These are phyloP conservation scores for Phytomonas francai DNA, from an alignment of 208 protist species.

Conservation along the genomic window DNA sequence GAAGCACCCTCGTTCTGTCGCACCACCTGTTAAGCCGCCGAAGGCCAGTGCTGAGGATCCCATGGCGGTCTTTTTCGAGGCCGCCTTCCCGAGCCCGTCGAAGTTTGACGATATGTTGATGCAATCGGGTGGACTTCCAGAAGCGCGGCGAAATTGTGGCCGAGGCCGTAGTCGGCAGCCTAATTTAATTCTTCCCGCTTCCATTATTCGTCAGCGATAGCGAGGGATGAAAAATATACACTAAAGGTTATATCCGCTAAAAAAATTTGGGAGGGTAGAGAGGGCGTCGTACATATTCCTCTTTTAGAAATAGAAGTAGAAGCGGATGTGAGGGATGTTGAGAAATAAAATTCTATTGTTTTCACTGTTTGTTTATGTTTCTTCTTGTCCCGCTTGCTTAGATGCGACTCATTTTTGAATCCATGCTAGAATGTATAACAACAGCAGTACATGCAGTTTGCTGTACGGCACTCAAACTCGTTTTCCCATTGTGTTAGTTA, in stretches of 20 bases:
- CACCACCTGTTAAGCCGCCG: slow-evolving; percentile 20
- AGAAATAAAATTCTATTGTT: background rate
- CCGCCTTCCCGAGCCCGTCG: slow-evolving; percentile 72
- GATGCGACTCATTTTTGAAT: too few species aligned
- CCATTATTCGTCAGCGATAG: slow-evolving; percentile 48
- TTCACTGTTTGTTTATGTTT: background rate
- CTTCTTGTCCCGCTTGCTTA: background rate
- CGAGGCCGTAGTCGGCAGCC: slow-evolving; percentile 42
- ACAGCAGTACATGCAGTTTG: too few species aligned
- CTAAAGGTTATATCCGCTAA: too few species aligned
- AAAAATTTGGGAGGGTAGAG: too few species aligned
- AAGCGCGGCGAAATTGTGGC: slow-evolving; percentile 7
- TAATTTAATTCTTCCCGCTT: slow-evolving; percentile 54
- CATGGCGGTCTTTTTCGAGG: slow-evolving; percentile 82
- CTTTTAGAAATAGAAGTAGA: slow-evolving; percentile 2
- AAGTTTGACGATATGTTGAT: slow-evolving; percentile 87
- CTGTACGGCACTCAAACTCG: too few species aligned
- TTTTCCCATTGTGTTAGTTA: too few species aligned
- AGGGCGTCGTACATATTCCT: slow-evolving; percentile 1
- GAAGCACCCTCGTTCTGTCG: slow-evolving; percentile 12
- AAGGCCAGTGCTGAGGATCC: too few species aligned
- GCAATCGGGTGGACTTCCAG: slow-evolving; percentile 56
- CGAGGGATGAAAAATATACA: background rate
- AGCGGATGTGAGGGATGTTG: background rate
- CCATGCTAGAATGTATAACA: too few species aligned